A percentile compares a stretch with the other conserved stretches of the same genome.
Evolutionary conservation across 768 basidiomycete genomes (phyloP).

Genomic region (Calocybe gangraenosa): DNA sequence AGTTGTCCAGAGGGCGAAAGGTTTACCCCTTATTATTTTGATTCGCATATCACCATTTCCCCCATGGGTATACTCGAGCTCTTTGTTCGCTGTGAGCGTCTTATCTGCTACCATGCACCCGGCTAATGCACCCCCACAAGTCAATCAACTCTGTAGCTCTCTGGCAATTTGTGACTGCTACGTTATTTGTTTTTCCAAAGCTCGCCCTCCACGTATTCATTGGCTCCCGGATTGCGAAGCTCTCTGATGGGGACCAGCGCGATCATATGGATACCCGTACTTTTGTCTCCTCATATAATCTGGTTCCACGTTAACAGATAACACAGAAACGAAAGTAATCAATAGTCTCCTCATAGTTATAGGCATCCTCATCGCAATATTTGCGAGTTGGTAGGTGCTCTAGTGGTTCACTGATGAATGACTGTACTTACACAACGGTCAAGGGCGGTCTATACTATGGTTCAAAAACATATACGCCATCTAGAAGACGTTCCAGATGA

Average conservation of each 20-base stretch:
- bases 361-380: conserved; percentile 53
- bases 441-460: conserved; percentile 64
- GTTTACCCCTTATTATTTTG: conserved; percentile 76
- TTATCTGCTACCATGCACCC: background rate
- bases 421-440: conserved; percentile 11
- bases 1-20: conserved; percentile 55
- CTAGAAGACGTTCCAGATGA: conserved; percentile 45
- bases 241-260: conserved; percentile 76
- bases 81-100: conserved; percentile 65
- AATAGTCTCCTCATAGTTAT: conserved; percentile 56
- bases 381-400: conserved; percentile 61
- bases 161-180: conserved; percentile 75
- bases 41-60: conserved; percentile 81
- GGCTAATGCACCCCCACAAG: conserved; percentile 26
- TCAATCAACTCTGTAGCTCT: conserved; percentile 72
- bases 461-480: conserved; percentile 56
- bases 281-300: conserved; percentile 17
- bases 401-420: background rate
- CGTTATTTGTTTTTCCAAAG: conserved; percentile 67
- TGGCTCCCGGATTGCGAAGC: conserved; percentile 65
- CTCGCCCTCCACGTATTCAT: conserved; percentile 72
- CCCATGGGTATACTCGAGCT: conserved; percentile 85
- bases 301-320: background rate
- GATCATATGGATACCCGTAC: conserved; percentile 72
- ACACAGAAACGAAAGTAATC: conserved; percentile 57